Conservation (phyloP, 208 protist species). For the Acanthamoeba triangularis region DNA sequence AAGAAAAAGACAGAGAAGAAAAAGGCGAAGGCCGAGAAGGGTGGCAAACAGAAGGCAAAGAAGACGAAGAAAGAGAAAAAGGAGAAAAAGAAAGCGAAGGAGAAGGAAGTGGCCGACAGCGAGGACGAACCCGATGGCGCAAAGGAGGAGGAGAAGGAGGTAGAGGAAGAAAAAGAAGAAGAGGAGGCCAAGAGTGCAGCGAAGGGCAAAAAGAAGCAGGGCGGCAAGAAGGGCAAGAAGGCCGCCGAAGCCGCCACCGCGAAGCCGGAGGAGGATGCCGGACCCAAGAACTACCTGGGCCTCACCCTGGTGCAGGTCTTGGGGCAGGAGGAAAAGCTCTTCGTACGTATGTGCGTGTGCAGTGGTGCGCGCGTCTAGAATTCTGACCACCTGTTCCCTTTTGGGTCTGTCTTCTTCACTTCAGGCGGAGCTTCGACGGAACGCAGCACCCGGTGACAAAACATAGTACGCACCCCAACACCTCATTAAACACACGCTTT, state of each 20-base stretch:
- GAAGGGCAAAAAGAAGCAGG: not conserved
- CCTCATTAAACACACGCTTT: not conserved
- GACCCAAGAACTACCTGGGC: conserved; percentile 21
- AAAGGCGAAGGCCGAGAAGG: not conserved
- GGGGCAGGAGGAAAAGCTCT: conserved; percentile 10
- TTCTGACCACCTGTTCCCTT: not conserved
- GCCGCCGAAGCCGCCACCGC: not conserved
- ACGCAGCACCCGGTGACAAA: not conserved
- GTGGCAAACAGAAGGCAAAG: not conserved
- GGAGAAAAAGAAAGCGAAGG: not conserved
- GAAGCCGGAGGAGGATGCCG: not conserved
- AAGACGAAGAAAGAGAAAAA: not conserved
- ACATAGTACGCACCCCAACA: conserved; percentile 24
- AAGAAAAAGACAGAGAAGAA: too few species aligned
- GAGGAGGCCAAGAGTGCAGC: not conserved
- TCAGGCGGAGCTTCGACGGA: not conserved
- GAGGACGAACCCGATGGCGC: not conserved
- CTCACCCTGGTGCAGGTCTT: conserved; percentile 36
- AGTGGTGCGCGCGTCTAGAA: too few species aligned
- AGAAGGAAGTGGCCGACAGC: not conserved
- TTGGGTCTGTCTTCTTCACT: not conserved
- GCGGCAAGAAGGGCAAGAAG: not conserved
- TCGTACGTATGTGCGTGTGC: not conserved
- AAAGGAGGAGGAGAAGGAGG: not conserved
- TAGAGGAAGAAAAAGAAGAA: not conserved